Percentiles rank a stretch among this genome's conserved stretches.
Evolutionary conservation across 1,284 basidiomycete genomes (phyloP).

Genomic region (Cerrena zonata): DNA sequence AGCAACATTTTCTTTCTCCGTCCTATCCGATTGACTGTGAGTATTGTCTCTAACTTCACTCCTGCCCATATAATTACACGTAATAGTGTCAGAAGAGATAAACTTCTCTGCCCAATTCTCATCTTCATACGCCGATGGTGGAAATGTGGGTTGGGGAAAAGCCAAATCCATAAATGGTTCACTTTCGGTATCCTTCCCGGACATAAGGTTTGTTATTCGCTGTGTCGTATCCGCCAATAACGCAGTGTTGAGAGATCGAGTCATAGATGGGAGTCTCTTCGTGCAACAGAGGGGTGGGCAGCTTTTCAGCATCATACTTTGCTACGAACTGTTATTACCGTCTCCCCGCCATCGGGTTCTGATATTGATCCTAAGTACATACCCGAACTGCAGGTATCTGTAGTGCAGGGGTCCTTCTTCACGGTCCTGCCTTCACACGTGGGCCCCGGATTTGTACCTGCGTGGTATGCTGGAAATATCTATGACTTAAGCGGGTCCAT

Average conservation of each 20-base stretch:
- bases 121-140: conserved; percentile 62
- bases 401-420: conserved; percentile 62
- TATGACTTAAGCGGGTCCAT: conserved; percentile 53
- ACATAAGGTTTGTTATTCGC: conserved; percentile 28
- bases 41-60: conserved; percentile 8
- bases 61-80: neutral
- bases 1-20: conserved; percentile 73
- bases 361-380: neutral
- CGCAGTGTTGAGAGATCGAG: neutral
- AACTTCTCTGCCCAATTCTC: conserved; percentile 46
- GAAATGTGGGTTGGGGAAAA: conserved; percentile 51
- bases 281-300: conserved; percentile 76
- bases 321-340: conserved; percentile 53
- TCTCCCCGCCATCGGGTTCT: conserved; percentile 40
- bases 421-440: conserved; percentile 43
- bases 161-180: conserved; percentile 37
- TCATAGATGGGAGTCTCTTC: conserved; percentile 58
- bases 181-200: conserved; percentile 55
- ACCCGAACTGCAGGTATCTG: conserved; percentile 40
- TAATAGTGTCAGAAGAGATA: conserved; percentile 39
- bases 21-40: conserved; percentile 64
- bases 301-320: conserved; percentile 69
- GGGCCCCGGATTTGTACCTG: conserved; percentile 29
- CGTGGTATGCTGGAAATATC: conserved; percentile 73
- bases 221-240: neutral